phyloP scores from a whole-genome alignment of 768 basidiomycete species.

The Neoboletus subvelutipes region DNA sequence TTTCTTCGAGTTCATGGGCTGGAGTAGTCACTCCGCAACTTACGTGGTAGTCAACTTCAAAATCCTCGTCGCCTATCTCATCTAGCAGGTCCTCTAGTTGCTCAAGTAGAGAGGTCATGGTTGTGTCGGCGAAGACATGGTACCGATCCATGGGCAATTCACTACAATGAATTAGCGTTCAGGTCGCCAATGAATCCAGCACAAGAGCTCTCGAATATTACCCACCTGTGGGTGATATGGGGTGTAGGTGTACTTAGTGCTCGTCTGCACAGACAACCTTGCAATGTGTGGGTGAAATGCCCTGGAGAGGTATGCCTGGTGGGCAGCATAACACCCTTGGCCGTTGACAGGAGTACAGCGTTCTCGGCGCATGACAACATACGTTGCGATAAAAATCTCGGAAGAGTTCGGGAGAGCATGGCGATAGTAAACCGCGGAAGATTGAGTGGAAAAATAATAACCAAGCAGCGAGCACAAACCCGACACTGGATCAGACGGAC shows the following conservation, averaged over 20 bases:
- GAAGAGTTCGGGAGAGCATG: constrained; percentile 24
- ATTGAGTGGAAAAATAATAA: not conserved
- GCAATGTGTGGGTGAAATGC: not conserved
- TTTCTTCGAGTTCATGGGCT: not conserved
- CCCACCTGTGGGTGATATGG: constrained; percentile 55
- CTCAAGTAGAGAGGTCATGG: constrained; percentile 78
- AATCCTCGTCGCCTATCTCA: constrained; percentile 47
- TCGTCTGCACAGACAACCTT: constrained; percentile 16
- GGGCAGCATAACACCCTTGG: not conserved
- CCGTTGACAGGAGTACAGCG: constrained; percentile 3
- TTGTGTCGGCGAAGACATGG: constrained; percentile 66
- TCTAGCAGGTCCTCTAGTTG: constrained; percentile 75
- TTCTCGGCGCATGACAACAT: constrained; percentile 1
- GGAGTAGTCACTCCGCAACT: constrained; percentile 24
- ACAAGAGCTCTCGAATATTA: not conserved
- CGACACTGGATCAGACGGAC: not conserved
- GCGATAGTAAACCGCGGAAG: not conserved
- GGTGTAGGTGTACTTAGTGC: constrained; percentile 52
- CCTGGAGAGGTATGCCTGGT: not conserved
- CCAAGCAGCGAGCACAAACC: not conserved
- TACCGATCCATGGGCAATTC: constrained; percentile 65
- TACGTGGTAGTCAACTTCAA: constrained; percentile 90
- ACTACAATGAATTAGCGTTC: constrained; percentile 27
- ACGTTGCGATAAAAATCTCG: constrained; percentile 13
- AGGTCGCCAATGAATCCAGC: not conserved